phyloP scores from a whole-genome alignment of 2,329 filamentous ascomycete species.

The Ophiostoma sp. region DNA sequence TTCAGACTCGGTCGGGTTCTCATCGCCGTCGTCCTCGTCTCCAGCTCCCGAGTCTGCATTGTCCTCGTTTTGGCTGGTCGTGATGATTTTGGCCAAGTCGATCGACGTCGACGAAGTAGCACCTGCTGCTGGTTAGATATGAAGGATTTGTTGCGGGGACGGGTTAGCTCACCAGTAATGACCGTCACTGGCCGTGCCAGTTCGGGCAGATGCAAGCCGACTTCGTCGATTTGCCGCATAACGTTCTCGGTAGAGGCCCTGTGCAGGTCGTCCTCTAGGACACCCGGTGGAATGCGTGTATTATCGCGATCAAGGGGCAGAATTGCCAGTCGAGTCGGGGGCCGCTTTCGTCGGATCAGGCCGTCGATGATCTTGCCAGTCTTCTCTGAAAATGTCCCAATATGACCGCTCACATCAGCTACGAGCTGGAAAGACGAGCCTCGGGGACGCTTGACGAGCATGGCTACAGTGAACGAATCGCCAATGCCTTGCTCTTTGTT shows the following conservation, averaged over 20 bases:
- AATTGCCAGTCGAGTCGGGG: neutral
- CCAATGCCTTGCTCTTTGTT: neutral
- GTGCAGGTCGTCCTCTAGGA: neutral
- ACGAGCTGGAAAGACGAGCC: conserved; percentile 1
- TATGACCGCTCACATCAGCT: neutral
- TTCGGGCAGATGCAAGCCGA: conserved; percentile 6
- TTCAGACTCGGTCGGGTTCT: neutral
- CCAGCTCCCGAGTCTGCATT: neutral
- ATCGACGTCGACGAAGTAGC: neutral
- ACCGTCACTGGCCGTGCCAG: neutral
- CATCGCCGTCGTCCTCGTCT: neutral
- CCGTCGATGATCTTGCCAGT: neutral
- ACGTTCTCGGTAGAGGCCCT: conserved; percentile 5
- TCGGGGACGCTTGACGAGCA: neutral
- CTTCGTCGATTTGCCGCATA: neutral
- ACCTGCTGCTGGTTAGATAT: neutral
- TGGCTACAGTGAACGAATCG: conserved; percentile 4
- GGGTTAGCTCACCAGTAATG: neutral
- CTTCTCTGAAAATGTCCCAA: neutral
- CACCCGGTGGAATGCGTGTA: neutral
- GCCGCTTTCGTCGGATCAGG: neutral
- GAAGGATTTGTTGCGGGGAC: neutral
- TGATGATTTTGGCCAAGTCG: neutral
- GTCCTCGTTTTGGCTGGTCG: neutral
- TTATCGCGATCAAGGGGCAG: neutral